These are phyloP conservation scores for Polygonum aviculare DNA, from an alignment of 148 eudicot species.

Conservation along the genomic window DNA sequence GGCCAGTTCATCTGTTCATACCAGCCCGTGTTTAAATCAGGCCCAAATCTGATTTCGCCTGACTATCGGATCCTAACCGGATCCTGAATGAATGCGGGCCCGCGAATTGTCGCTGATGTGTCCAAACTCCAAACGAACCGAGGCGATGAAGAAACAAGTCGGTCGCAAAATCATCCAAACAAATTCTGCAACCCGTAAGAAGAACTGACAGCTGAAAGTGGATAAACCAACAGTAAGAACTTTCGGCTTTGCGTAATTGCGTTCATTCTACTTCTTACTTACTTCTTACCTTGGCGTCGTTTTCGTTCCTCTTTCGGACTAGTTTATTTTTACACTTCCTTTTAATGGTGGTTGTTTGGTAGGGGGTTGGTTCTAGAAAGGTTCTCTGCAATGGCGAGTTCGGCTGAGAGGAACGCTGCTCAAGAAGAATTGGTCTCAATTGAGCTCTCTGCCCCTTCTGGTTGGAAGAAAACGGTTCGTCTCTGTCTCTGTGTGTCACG, in stretches of 20 bases:
- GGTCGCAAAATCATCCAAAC: neutral
- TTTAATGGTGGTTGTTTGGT: neutral
- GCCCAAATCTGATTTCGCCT: no score
- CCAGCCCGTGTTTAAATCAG: no score
- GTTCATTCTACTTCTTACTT: neutral
- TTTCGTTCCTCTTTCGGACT: neutral
- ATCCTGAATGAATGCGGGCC: neutral
- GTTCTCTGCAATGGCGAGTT: slow-evolving; percentile 24
- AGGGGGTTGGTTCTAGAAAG: neutral
- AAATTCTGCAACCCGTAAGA: neutral
- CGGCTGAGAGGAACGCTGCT: slow-evolving; percentile 18
- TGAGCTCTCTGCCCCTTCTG: slow-evolving; percentile 41
- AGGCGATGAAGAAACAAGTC: neutral
- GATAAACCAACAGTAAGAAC: neutral
- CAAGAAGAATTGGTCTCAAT: slow-evolving; percentile 23
- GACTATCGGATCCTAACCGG: neutral
- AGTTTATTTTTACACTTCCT: neutral
- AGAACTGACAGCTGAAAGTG: neutral
- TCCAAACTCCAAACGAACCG: neutral
- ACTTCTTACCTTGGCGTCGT: neutral
- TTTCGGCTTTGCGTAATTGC: neutral
- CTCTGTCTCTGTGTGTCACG: neutral
- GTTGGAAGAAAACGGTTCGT: slow-evolving; percentile 36
- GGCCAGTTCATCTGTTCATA: no score
- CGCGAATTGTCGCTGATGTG: neutral